Percentiles rank a stretch among this genome's conserved stretches.
phyloP scores from a whole-genome alignment of 192 early-diverging fungal genomes.

The Entomortierella chlamydospora region DNA sequence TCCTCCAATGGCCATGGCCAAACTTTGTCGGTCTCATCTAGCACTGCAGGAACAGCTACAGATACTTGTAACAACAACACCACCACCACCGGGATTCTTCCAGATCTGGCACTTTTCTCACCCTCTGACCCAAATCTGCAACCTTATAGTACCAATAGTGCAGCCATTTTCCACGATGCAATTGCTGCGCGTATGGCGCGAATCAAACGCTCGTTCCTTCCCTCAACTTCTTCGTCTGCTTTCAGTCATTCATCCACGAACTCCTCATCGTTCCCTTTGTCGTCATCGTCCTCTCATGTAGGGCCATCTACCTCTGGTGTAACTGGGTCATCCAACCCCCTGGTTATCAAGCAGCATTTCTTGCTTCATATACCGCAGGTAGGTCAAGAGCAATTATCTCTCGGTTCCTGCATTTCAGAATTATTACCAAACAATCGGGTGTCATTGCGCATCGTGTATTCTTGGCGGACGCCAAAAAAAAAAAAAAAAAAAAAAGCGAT shows the following conservation, averaged over 20 bases:
- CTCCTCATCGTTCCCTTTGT: constrained; percentile 1
- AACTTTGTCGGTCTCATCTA: not conserved
- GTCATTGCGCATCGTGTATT: constrained; percentile 1
- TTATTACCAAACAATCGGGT: too few relatives aligned
- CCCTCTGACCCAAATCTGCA: constrained; percentile 25
- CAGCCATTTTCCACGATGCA: constrained; percentile 31
- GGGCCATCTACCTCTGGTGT: not conserved
- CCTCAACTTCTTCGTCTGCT: constrained; percentile 7
- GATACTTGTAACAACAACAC: not conserved
- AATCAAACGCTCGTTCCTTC: constrained; percentile 33
- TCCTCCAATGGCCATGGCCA: not conserved
- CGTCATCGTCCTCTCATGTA: not conserved
- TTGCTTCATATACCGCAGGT: constrained; percentile 51
- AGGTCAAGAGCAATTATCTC: not conserved
- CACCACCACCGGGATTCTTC: constrained; percentile 11
- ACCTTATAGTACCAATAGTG: constrained; percentile 20
- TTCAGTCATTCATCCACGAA: not conserved
- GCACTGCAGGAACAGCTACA: not conserved
- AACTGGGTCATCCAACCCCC: constrained; percentile 1
- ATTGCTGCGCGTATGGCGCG: constrained; percentile 37
- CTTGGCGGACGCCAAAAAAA: not conserved
- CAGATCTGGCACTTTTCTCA: constrained; percentile 21
- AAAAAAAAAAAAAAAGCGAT: not conserved
- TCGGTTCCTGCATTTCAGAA: not conserved
- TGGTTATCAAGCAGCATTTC: constrained; percentile 37